Conservation (phyloP, 2,329 filamentous ascomycete genomes). For the Periconia digitata region DNA sequence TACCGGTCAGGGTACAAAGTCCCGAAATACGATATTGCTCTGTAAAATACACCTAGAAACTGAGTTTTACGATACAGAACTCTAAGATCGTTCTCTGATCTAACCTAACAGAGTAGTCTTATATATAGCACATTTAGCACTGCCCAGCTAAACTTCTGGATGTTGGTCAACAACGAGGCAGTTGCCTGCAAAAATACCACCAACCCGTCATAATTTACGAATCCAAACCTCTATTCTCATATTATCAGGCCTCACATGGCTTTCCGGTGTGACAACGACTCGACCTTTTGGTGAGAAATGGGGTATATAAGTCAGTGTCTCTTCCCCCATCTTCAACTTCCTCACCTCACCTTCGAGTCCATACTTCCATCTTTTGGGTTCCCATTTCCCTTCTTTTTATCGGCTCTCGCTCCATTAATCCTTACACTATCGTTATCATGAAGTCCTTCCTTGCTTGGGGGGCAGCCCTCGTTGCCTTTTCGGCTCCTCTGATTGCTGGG, state of each 20-base stretch:
- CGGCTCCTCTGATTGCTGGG: conserved; percentile 12
- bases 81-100: too few species aligned
- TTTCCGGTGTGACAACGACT: neutral
- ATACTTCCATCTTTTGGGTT: neutral
- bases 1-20: too few species aligned
- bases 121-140: too few species aligned
- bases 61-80: too few species aligned
- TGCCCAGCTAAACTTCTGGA: too few species aligned
- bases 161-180: too few species aligned
- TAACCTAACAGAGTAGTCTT: too few species aligned
- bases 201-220: neutral
- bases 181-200: too few species aligned
- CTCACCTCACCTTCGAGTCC: neutral
- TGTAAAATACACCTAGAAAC: too few species aligned
- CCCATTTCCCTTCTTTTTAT: neutral
- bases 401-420: conserved; percentile 2
- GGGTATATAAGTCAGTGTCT: neutral
- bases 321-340: neutral
- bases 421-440: conserved; percentile 16
- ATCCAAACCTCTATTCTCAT: neutral
- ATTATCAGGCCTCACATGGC: neutral
- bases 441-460: conserved; percentile 23
- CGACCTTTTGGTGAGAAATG: neutral
- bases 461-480: conserved; percentile 22
- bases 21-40: too few species aligned